Conservation (phyloP, 2,329 filamentous ascomycete species). For the Aulographum hederae region DNA sequence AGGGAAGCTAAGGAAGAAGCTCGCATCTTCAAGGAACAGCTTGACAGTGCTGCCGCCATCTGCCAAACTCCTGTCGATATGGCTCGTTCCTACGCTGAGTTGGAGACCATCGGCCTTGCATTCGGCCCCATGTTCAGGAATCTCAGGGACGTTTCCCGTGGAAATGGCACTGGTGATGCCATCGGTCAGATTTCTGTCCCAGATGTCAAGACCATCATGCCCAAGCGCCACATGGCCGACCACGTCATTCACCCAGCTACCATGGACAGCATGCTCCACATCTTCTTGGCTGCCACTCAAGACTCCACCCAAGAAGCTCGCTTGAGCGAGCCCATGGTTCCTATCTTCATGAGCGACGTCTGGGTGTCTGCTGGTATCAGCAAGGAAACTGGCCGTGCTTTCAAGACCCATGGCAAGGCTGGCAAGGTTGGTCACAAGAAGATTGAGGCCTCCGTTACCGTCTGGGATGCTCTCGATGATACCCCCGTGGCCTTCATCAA, state of each 20-base stretch:
- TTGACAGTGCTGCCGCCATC: neutral
- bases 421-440: too few species aligned
- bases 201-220: slow-evolving; percentile 1
- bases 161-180: too few species aligned
- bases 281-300: neutral
- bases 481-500: too few species aligned
- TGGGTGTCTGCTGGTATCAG: neutral
- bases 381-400: too few species aligned
- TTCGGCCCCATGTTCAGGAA: slow-evolving; percentile 2
- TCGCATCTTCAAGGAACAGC: neutral
- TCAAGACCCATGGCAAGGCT: too few species aligned
- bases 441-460: too few species aligned
- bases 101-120: slow-evolving; percentile 1
- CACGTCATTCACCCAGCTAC: slow-evolving; percentile 3
- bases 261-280: slow-evolving; percentile 1
- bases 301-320: neutral
- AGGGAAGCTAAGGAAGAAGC: neutral
- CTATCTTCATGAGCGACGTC: neutral
- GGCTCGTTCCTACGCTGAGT: neutral
- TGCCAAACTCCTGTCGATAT: neutral
- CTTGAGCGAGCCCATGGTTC: neutral
- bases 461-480: too few species aligned
- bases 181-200: neutral
- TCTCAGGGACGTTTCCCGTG: neutral
- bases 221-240: neutral